Conservation (phyloP, 2,329 filamentous ascomycete genomes). For the Penicillium digitatum region DNA sequence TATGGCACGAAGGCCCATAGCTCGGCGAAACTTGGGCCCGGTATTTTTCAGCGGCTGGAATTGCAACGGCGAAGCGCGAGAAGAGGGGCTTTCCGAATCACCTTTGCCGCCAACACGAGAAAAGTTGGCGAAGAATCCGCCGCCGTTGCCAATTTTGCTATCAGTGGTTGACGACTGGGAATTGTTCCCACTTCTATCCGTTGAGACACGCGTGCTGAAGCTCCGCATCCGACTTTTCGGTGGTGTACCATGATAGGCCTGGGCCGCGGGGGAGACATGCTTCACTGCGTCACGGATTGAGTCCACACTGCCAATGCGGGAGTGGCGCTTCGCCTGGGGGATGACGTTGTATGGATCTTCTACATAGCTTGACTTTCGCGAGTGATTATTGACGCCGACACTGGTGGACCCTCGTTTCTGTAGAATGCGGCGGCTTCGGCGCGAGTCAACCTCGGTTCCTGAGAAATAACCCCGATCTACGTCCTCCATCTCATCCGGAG, state of each 20-base stretch:
- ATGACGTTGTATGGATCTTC: slow-evolving; percentile 68
- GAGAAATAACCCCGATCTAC: slow-evolving; percentile 91
- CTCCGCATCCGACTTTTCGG: slow-evolving; percentile 54
- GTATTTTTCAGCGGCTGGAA: slow-evolving; percentile 55
- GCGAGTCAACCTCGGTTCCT: slow-evolving; percentile 74
- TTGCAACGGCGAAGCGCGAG: slow-evolving; percentile 48
- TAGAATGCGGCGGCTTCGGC: slow-evolving; percentile 67
- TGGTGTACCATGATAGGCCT: slow-evolving; percentile 63
- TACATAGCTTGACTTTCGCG: slow-evolving; percentile 69
- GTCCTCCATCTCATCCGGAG: slow-evolving; percentile 49
- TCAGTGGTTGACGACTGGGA: slow-evolving; percentile 54
- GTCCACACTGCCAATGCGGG: slow-evolving; percentile 73
- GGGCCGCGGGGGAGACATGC: slow-evolving; percentile 54
- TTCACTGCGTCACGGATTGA: slow-evolving; percentile 59
- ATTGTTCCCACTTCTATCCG: slow-evolving; percentile 36
- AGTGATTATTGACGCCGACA: slow-evolving; percentile 49
- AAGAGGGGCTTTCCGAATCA: slow-evolving; percentile 47
- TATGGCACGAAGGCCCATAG: slow-evolving; percentile 73
- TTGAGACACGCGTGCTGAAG: slow-evolving; percentile 55
- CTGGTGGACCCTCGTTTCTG: slow-evolving; percentile 61
- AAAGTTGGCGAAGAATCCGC: slow-evolving; percentile 42
- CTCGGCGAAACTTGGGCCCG: slow-evolving; percentile 55
- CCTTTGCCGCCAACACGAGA: slow-evolving; percentile 42
- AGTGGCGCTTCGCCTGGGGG: slow-evolving; percentile 66
- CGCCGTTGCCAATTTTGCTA: slow-evolving; percentile 41